Base-by-base conservation (phyloP, 2,329 filamentous ascomycete genomes). In the Colletotrichum lupini region DNA sequence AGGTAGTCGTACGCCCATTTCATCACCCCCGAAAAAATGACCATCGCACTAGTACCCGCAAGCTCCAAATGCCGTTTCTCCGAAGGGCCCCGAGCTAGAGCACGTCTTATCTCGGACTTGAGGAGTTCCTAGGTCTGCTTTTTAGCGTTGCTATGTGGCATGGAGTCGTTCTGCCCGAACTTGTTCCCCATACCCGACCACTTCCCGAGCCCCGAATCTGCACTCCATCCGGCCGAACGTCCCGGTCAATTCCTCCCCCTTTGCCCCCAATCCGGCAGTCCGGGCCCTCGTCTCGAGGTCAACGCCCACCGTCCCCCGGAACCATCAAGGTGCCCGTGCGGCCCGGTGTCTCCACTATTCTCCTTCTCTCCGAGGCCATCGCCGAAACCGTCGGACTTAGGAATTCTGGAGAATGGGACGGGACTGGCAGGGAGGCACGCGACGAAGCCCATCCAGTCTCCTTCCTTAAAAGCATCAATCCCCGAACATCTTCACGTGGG, bases 281-380 rank as follows among this genome's bases (percentile, higher is more conserved):
- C 60, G 59, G 60, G 35, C 66, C 70, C 67, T 73, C 66, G 70
- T 30, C 11, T 30, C 42, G 55, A 73, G 60, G 66, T 60, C 52
- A 56, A 56, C 22, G 22, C 19, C 37, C 32, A 49, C 60, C 59
- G 53, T 24, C 60, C 53, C 67, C 70, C 53, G 69, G 55, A 12
- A 59, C 35, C 22, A 24, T 35, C 53, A 24, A 49, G 60, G 62
- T 52, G 46, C 28, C 52, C n/a, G 46, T 53, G 60, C 66, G 56
- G 70, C 22, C 70, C 66, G 70, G 19, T 5, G 60, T 35, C 28
- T 19, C 67, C 66, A 64, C 66, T 55, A 37, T 16, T 55, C 9
- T 26, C 55, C 49, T 64, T 59, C 66, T 35, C 55, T 30, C 70
- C 53, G 70, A 69, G 52, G 14, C 37, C 69, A 42, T 52, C 58